A percentile compares a stretch with the other conserved stretches of the same genome.
phyloP scores from a whole-genome alignment of 345 rosid genomes.

The Stellera chamaejasme region DNA sequence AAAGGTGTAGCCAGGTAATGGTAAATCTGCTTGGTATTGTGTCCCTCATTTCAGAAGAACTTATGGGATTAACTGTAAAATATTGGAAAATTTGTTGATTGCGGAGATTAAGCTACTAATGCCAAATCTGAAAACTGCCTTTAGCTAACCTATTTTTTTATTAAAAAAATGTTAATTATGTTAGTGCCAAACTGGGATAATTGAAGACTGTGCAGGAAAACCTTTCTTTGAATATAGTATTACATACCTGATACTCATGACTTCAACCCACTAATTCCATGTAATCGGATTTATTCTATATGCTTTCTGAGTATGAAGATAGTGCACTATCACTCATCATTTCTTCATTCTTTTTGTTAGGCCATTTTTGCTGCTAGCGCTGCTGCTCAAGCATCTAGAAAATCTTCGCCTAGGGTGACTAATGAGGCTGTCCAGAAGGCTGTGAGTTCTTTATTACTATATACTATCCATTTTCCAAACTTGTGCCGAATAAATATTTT shows the following conservation, averaged over 20 bases:
- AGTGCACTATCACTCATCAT: no score
- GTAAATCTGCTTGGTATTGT: not conserved
- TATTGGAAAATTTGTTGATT: no score
- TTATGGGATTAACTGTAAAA: no score
- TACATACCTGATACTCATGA: not conserved
- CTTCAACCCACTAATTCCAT: not conserved
- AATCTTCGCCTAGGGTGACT: slow-evolving; percentile 82
- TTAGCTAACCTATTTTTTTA: no score
- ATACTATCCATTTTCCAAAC: slow-evolving; percentile 1
- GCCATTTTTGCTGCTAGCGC: slow-evolving; percentile 74
- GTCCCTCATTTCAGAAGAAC: no score
- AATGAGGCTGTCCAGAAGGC: slow-evolving; percentile 94
- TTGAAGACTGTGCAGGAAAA: not conserved
- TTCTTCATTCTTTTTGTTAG: slow-evolving; percentile 24
- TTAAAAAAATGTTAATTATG: no score
- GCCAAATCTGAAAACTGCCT: no score
- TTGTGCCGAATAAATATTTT: not conserved
- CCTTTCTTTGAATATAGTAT: not conserved
- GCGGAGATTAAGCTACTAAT: no score
- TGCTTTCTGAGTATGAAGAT: not conserved
- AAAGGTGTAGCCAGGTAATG: not conserved
- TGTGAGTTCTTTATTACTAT: slow-evolving; percentile 37
- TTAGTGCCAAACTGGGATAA: no score
- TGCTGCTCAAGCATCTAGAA: slow-evolving; percentile 81
- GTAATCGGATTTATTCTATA: not conserved